Percentiles rank a stretch among this genome's conserved stretches.
Evolutionary conservation across 2,329 filamentous ascomycete genomes (phyloP).

Genomic region (Iodosphaeria phyllophila): DNA sequence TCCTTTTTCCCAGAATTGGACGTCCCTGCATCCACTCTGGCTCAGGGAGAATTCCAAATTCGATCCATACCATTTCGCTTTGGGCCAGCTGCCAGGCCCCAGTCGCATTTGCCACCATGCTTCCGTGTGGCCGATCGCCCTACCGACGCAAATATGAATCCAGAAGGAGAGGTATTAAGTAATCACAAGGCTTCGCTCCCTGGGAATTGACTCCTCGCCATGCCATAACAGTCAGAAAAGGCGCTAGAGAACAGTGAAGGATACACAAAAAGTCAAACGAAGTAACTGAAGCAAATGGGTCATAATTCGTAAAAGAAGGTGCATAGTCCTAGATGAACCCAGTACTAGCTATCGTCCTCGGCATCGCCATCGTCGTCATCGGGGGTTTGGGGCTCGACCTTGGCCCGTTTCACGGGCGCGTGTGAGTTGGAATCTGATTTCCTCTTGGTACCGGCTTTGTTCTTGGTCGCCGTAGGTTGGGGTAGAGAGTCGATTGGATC

Average conservation of each 20-base stretch:
- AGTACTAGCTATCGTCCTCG: conserved; percentile 19
- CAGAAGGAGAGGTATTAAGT: conserved; percentile 3
- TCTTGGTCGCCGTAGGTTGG: conserved; percentile 12
- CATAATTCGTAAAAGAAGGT: conserved; percentile 8
- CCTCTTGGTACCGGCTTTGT: conserved; percentile 34
- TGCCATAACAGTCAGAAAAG: conserved; percentile 9
- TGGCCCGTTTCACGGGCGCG: conserved; percentile 33
- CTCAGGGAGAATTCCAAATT: too few relatives aligned
- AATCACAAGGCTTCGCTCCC: conserved; percentile 11
- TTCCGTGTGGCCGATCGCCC: conserved; percentile 1
- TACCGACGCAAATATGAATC: conserved; percentile 1
- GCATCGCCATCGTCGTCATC: conserved; percentile 22
- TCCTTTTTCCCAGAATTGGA: conserved; percentile 11
- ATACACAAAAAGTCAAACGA: conserved; percentile 11
- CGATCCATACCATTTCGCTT: too few relatives aligned
- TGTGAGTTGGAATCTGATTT: conserved; percentile 34
- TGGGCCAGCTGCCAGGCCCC: conserved; percentile 1
- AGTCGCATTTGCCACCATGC: conserved; percentile 1
- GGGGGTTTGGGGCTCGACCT: conserved; percentile 20
- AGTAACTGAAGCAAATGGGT: conserved; percentile 16
- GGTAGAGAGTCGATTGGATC: conserved; percentile 14
- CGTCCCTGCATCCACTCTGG: too few relatives aligned
- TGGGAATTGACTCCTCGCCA: conserved; percentile 9
- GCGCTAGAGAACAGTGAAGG: conserved; percentile 11
- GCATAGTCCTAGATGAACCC: conserved; percentile 3